These are phyloP conservation scores for Pyricularia grisea DNA, from an alignment of 2,329 filamentous ascomycete genomes.

Conservation along the genomic window DNA sequence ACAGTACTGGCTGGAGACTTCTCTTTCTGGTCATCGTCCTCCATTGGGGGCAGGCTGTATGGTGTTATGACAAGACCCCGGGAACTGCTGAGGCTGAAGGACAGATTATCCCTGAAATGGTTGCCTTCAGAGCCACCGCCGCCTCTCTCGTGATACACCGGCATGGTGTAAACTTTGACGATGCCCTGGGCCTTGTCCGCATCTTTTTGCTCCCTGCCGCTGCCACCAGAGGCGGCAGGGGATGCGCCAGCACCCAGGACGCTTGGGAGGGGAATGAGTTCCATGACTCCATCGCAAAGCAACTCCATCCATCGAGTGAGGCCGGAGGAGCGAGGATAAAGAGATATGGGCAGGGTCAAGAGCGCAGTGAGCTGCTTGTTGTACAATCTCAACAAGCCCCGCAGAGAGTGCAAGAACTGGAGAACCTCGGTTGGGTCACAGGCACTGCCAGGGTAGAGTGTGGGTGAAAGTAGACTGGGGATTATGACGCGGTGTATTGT, in stretches of 20 bases:
- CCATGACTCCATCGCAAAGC: conserved; percentile 64
- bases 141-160: conserved; percentile 80
- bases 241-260: conserved; percentile 27
- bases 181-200: conserved; percentile 81
- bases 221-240: conserved; percentile 14
- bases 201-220: conserved; percentile 36
- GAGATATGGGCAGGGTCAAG: conserved; percentile 66
- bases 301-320: conserved; percentile 80
- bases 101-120: conserved; percentile 72
- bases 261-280: conserved; percentile 66
- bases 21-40: conserved; percentile 51
- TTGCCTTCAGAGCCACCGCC: conserved; percentile 62
- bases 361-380: conserved; percentile 58
- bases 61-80: conserved; percentile 78
- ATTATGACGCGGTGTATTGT: conserved; percentile 73
- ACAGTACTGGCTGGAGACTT: conserved; percentile 38
- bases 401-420: conserved; percentile 71
- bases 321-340: conserved; percentile 68
- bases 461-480: conserved; percentile 81
- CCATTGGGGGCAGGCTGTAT: conserved; percentile 80
- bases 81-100: conserved; percentile 76
- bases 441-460: conserved; percentile 62
- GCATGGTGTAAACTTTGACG: conserved; percentile 72
- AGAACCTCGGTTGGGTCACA: conserved; percentile 65
- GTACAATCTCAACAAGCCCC: conserved; percentile 63